phyloP scores from a whole-genome alignment of 768 basidiomycete species.

The Fomitopsis pulvina region DNA sequence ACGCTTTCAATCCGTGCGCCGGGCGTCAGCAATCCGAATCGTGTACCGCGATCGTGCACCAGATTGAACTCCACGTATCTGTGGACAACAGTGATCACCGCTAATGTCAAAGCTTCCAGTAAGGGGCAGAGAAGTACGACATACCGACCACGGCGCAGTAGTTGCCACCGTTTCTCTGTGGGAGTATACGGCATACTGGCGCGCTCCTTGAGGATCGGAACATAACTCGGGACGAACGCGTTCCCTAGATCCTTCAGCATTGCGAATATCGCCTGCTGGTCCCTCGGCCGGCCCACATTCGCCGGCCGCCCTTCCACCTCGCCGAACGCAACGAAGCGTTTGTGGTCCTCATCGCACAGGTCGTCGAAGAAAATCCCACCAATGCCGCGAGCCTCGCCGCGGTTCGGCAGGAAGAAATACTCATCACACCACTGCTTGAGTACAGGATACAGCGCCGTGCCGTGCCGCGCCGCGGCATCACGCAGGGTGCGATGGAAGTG shows the following conservation, averaged over 20 bases:
- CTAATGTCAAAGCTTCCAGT: background rate
- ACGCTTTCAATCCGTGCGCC: slow-evolving; percentile 60
- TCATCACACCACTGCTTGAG: slow-evolving; percentile 98
- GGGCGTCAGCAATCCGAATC: slow-evolving; percentile 56
- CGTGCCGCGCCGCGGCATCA: slow-evolving; percentile 68
- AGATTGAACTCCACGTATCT: slow-evolving; percentile 80
- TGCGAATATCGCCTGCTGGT: slow-evolving; percentile 65
- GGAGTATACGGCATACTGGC: slow-evolving; percentile 51
- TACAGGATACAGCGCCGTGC: slow-evolving; percentile 56
- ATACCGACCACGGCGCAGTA: slow-evolving; percentile 78
- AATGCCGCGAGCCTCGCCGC: slow-evolving; percentile 78
- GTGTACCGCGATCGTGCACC: slow-evolving; percentile 63
- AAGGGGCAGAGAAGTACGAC: background rate
- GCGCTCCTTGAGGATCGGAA: slow-evolving; percentile 73
- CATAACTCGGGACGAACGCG: slow-evolving; percentile 83
- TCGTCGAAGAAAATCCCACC: slow-evolving; percentile 99
- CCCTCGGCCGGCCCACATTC: slow-evolving; percentile 39
- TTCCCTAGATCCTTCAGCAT: slow-evolving; percentile 69
- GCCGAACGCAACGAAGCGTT: slow-evolving; percentile 43
- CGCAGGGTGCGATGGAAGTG: slow-evolving; percentile 85
- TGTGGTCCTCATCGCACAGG: slow-evolving; percentile 59
- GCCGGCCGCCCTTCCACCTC: slow-evolving; percentile 15
- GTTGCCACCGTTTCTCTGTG: slow-evolving; percentile 83
- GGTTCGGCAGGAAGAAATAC: slow-evolving; percentile 91
- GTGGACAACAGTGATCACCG: background rate